phyloP scores from a whole-genome alignment of 2,329 filamentous ascomycete species.

The Fonsecaea multimorphosa region DNA sequence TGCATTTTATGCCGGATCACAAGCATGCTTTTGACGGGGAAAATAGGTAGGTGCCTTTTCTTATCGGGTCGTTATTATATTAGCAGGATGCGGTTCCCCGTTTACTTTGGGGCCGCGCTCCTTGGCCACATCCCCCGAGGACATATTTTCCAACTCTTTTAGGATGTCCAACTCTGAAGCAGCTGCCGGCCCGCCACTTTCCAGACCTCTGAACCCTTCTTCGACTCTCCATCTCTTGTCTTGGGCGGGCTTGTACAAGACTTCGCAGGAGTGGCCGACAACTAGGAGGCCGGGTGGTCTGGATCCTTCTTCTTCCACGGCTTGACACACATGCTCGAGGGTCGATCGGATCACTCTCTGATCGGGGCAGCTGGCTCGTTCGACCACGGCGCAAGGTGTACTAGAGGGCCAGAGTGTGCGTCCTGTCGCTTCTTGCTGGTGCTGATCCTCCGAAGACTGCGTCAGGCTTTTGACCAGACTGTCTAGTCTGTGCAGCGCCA shows the following conservation, averaged over 20 bases:
- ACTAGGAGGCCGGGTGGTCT: slow-evolving; percentile 88
- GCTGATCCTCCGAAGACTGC: slow-evolving; percentile 36
- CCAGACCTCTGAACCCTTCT: slow-evolving; percentile 80
- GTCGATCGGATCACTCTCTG: slow-evolving; percentile 92
- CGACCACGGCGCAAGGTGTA: slow-evolving; percentile 92
- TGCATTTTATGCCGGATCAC: too few relatives aligned
- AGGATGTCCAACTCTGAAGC: slow-evolving; percentile 26
- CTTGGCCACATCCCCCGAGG: slow-evolving; percentile 5
- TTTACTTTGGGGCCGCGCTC: neutral
- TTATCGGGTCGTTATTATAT: neutral
- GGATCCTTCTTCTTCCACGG: slow-evolving; percentile 87
- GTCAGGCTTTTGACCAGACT: slow-evolving; percentile 75
- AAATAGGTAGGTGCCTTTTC: too few relatives aligned
- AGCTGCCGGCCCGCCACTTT: slow-evolving; percentile 46
- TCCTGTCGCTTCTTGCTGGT: slow-evolving; percentile 33
- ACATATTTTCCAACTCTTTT: slow-evolving; percentile 26
- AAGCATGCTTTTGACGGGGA: too few relatives aligned
- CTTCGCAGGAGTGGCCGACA: slow-evolving; percentile 81
- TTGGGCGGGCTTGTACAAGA: slow-evolving; percentile 65
- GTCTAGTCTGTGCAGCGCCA: slow-evolving; percentile 86
- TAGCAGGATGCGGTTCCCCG: neutral
- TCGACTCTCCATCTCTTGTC: slow-evolving; percentile 80
- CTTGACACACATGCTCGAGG: slow-evolving; percentile 75
- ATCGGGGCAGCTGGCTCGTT: slow-evolving; percentile 91
- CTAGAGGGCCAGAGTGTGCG: slow-evolving; percentile 66